A percentile compares a stretch with the other conserved stretches of the same genome.
Conservation (phyloP, 106 monocot genomes). For the Dactylorhiza incarnata region DNA sequence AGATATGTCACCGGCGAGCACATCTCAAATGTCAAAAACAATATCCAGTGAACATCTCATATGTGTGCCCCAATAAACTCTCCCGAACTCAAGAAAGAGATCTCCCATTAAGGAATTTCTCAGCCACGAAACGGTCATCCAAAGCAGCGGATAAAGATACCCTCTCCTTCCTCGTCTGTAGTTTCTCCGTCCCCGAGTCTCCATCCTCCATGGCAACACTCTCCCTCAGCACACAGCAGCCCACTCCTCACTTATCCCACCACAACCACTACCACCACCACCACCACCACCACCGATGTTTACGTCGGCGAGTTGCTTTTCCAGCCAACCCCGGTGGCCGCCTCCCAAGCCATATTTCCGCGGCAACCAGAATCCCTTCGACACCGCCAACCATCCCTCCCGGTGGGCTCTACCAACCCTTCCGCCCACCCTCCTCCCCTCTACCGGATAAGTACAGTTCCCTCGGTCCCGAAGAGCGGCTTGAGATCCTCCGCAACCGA, state of each 20-base stretch:
- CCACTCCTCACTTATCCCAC: neutral
- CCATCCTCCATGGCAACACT: neutral
- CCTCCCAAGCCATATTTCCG: neutral
- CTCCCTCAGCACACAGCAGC: neutral
- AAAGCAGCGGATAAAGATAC: no score
- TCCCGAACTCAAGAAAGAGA: no score
- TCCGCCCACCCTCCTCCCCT: constrained; percentile 75
- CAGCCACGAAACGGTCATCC: no score
- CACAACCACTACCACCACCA: neutral
- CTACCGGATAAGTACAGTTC: constrained; percentile 50
- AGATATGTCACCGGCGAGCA: no score
- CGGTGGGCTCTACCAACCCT: constrained; percentile 75
- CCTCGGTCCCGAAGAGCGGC: constrained; percentile 40
- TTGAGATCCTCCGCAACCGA: constrained; percentile 77
- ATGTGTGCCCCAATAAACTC: no score
- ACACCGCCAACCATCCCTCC: constrained; percentile 36
- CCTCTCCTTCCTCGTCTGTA: accelerated
- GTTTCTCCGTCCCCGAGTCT: no score
- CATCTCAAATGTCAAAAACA: no score
- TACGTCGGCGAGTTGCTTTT: neutral
- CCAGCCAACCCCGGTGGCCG: neutral
- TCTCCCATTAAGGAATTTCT: no score
- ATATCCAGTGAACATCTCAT: no score
- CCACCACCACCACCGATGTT: no score
- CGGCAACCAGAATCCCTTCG: constrained; percentile 26